A percentile compares a stretch with the other conserved stretches of the same genome.
phyloP scores from a whole-genome alignment of 306 rosid genomes.

The Inga oerstediana region DNA sequence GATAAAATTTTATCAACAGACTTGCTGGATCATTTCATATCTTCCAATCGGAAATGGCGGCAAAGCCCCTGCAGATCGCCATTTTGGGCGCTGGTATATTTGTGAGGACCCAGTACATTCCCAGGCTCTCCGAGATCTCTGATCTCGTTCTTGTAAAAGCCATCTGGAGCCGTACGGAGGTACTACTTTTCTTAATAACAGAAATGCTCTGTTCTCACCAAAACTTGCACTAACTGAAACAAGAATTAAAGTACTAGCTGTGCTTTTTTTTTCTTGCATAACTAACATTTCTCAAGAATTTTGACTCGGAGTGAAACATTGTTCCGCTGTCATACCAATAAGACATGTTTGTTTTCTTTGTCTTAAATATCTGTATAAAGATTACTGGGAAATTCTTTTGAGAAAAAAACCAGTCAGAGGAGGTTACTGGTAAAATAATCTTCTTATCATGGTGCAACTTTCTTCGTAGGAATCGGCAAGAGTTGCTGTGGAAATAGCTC shows the following conservation, averaged over 20 bases:
- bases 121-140: conserved; percentile 81
- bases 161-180: conserved; percentile 96
- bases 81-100: conserved; percentile 90
- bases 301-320: background rate
- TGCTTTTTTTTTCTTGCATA: background rate
- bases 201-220: background rate
- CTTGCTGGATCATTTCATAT: background rate
- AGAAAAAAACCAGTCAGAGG: background rate
- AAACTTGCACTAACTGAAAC: background rate
- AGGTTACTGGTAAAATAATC: background rate
- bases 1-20: background rate
- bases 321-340: background rate
- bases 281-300: background rate
- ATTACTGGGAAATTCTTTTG: no score
- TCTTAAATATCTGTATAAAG: no score
- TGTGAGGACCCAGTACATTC: conserved; percentile 81
- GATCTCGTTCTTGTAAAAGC: conserved; percentile 64
- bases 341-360: no score
- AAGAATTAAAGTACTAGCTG: background rate
- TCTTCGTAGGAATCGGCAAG: conserved; percentile 63
- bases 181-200: background rate
- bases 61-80: conserved; percentile 59
- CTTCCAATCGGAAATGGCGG: conserved; percentile 46
- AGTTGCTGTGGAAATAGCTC: conserved; percentile 69
- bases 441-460: background rate